Base-by-base conservation (phyloP, 768 basidiomycete species). In the Neoboletus magnificus region DNA sequence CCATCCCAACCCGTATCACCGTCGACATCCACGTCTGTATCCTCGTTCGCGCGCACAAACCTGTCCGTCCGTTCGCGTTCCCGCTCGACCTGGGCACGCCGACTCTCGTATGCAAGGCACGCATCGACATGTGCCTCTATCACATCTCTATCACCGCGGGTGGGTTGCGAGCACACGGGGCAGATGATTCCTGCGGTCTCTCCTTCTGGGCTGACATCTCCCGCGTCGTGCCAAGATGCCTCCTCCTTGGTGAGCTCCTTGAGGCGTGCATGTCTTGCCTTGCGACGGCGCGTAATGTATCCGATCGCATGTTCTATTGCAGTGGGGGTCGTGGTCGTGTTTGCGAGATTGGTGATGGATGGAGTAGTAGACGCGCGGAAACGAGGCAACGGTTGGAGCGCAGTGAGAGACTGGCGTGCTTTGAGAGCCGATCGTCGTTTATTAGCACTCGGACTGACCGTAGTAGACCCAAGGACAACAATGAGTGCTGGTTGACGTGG, bases 91-190 rank as follows among this genome's bases (percentile, higher is more conserved):
- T 72, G 72, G 42, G 73, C 69, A 48, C 77, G 72, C 49, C 66
- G 55, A 46, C 61, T 74, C 61, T 83, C 81, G 62, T 88, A 74
- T 5, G 82, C 82, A 41, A 93, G 68, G 66, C 91, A 93, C 8
- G 87, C 77, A 62, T 93, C 87, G n/a, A 93, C 80, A 70, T 93
- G 91, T 16, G 88, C 89, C 61, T 89, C 83, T 3, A 89, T 64
- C 10, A 90, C 84, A 56, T 90, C 90, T 42, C 78, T 75, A 62
- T 90, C 89, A 1, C 89, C 90, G 44, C 70, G 73, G 1, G 90
- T 76, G 16, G 68, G 69, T 39, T 71, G 71, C 43, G 77, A 70
- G 65, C 90, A 93, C 23, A 93, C 82, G 1, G 90, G 91, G 62
- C 90, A 93, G n/a, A 76, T 63, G 16, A 80, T 76, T 29, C 76